Evolutionary conservation across 1,139 yeast species (phyloP), one percentile per base, ranked within the genome.

Genomic region (Arxiozyma telluris): DNA sequence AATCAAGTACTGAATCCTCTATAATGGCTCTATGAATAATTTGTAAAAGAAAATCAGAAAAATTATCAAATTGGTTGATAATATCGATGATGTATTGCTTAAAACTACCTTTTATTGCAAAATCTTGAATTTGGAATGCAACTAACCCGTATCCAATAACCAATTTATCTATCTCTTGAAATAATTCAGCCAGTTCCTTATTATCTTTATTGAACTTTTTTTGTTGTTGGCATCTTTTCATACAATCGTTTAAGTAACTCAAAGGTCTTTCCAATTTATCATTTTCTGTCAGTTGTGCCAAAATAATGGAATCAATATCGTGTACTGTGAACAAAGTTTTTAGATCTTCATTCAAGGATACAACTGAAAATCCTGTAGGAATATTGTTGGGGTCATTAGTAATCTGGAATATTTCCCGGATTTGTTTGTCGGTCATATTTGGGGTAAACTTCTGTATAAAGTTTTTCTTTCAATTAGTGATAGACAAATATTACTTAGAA

Each of bases 91-190:
- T 59, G 50, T 66, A 71, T 1, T 44, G 44, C 41, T 53, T 54
- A 21, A 61, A 59, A 44, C 57, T 57, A 20, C 69, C 71, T 47
- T 63, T 60, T 22, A 63, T 49, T 18, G 67, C 61, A 50, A 69
- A 69, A 34, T 65, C 68, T 48, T 67, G 68, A 11, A 83, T 78
- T 65, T 83, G 89, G 63, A 87, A 82, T 42, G 85, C 71, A 42
- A 87, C 82, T 41, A 83, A 75, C 0, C 89, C 89, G 68, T 84
- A 88, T 23, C 87, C 82, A 18, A 85, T 74, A 17, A 82, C 69
- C 50, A 84, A 73, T 51, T 82, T 70, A 50, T 80, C 75, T 38
- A 81, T 71, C 56, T 81, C 81, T 53, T 75, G 73, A 52, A 83
- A 68, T 3, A 82, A 61, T 20, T 66, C 62, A 2, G 70, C 72